Percentiles rank a stretch among this genome's conserved stretches.
phyloP scores from a whole-genome alignment of 257 asterid genomes.

The Nyctanthes arbortristis region DNA sequence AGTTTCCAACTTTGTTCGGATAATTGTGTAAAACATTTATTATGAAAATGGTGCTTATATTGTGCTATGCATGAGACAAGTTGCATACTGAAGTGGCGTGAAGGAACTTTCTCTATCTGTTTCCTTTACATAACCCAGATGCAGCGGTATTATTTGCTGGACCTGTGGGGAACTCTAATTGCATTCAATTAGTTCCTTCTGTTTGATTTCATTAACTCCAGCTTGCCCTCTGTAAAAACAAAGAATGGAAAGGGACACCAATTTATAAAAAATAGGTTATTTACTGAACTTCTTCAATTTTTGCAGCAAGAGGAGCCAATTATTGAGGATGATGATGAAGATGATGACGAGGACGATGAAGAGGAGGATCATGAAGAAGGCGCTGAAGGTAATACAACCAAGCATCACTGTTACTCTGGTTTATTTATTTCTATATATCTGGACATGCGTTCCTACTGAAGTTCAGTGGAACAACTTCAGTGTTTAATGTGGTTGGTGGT shows the following conservation, averaged over 20 bases:
- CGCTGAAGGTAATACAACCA: slow-evolving; percentile 63
- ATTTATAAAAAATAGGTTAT: neutral
- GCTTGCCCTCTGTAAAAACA: neutral
- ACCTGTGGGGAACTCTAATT: neutral
- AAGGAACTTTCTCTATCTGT: too few relatives aligned
- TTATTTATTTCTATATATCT: neutral
- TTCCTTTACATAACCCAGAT: neutral
- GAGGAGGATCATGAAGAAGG: slow-evolving; percentile 63
- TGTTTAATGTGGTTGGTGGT: neutral
- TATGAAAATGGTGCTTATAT: neutral
- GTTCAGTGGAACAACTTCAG: neutral
- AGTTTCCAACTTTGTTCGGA: neutral
- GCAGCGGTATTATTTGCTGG: too few relatives aligned
- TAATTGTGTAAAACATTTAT: neutral
- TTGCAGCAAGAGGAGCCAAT: slow-evolving; percentile 56
- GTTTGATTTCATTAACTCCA: neutral
- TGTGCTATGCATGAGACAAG: neutral
- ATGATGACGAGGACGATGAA: slow-evolving; percentile 51
- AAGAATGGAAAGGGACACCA: neutral
- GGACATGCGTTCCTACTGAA: neutral
- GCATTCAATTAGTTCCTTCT: neutral
- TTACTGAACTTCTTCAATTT: neutral
- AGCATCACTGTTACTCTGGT: too few relatives aligned
- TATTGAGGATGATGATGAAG: slow-evolving; percentile 61
- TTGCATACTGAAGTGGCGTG: neutral